These are phyloP conservation scores for Aleurites moluccanus DNA, from an alignment of 441 rosid genomes.

Conservation along the genomic window DNA sequence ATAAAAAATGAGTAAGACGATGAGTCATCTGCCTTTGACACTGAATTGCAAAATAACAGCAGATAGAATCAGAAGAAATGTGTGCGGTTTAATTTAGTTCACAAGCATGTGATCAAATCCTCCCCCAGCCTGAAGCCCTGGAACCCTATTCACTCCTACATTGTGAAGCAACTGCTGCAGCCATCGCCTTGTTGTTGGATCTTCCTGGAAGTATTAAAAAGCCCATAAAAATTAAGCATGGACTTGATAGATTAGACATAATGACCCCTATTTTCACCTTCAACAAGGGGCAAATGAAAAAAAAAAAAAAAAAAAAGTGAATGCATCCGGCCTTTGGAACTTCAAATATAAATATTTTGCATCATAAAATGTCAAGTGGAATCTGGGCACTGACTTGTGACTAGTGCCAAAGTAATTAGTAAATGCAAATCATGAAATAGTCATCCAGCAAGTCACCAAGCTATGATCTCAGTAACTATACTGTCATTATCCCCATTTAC, in stretches of 20 bases:
- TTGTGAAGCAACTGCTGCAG: conserved; percentile 93
- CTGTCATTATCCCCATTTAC: no score
- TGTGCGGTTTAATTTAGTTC: conserved; percentile 36
- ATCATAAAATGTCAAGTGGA: no score
- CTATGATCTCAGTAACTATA: no score
- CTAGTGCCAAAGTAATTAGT: no score
- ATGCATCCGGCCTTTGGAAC: no score
- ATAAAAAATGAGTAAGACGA: background rate
- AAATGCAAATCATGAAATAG: no score
- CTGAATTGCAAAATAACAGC: background rate
- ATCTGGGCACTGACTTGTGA: no score
- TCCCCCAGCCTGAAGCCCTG: conserved; percentile 68
- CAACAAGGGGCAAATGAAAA: no score
- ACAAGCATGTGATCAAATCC: conserved; percentile 91
- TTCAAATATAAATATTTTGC: no score
- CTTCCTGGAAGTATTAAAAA: conserved; percentile 58
- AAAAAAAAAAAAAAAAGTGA: no score
- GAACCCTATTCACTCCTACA: conserved; percentile 72
- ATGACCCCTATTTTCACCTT: background rate
- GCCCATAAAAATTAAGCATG: background rate
- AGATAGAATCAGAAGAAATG: background rate
- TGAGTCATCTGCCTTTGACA: background rate
- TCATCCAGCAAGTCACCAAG: no score
- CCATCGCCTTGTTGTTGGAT: conserved; percentile 96
- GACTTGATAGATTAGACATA: background rate